phyloP scores from a whole-genome alignment of 805 yeast genomes.

The Debaryomyces tyrocola region DNA sequence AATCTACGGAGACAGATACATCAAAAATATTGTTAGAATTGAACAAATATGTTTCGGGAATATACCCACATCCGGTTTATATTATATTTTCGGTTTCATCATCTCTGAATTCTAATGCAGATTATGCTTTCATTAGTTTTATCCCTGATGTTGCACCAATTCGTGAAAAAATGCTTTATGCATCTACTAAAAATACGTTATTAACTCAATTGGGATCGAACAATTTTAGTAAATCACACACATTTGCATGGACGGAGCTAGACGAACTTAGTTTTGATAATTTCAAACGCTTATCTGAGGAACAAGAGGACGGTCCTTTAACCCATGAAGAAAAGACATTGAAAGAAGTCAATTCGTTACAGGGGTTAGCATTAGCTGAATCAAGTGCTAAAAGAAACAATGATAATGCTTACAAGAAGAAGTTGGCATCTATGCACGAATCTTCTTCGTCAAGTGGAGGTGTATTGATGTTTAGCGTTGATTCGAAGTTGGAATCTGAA shows the following conservation, averaged over 20 bases:
- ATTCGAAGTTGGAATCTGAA: slow-evolving; percentile 23
- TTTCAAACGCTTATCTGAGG: slow-evolving; percentile 29
- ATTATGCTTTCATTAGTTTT: slow-evolving; percentile 64
- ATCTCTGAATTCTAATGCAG: slow-evolving; percentile 14
- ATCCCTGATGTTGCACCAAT: slow-evolving; percentile 87
- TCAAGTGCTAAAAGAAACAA: slow-evolving; percentile 4
- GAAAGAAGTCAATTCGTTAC: slow-evolving; percentile 40
- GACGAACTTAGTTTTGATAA: slow-evolving; percentile 54
- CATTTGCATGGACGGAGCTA: slow-evolving; percentile 52
- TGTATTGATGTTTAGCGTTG: slow-evolving; percentile 25
- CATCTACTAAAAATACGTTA: slow-evolving; percentile 80
- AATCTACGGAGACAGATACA: slow-evolving; percentile 12
- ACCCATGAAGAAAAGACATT: slow-evolving; percentile 60
- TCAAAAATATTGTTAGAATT: slow-evolving; percentile 19
- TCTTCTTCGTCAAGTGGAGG: slow-evolving; percentile 3
- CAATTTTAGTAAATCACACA: slow-evolving; percentile 41
- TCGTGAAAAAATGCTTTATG: slow-evolving; percentile 87
- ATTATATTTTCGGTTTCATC: slow-evolving; percentile 21
- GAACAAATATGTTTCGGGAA: slow-evolving; percentile 17
- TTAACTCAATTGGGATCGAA: slow-evolving; percentile 71
- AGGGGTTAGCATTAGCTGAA: slow-evolving; percentile 27
- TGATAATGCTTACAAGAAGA: slow-evolving; percentile 20
- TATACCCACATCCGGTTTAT: slow-evolving; percentile 38
- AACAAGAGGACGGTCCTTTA: slow-evolving; percentile 43
- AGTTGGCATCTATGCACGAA: slow-evolving; percentile 37